Percentiles rank a stretch among this genome's conserved stretches.
Evolutionary conservation across 2,329 filamentous ascomycete species (phyloP).

Genomic region (Pestalotiopsis sp.): DNA sequence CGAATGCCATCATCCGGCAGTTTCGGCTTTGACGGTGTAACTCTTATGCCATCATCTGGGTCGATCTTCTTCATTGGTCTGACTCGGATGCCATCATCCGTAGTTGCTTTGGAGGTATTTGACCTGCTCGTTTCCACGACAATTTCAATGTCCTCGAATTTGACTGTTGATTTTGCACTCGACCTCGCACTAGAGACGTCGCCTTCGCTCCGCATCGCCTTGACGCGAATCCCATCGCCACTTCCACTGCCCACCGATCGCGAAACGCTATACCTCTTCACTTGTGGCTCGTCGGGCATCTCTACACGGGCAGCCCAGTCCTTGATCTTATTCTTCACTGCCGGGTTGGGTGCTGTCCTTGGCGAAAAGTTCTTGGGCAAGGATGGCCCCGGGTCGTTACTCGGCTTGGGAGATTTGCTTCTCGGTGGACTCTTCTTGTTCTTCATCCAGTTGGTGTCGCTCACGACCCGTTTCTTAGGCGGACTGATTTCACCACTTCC

Average conservation of each 20-base stretch:
- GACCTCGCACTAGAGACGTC: constrained; percentile 14
- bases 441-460: constrained; percentile 87
- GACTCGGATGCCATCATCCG: constrained; percentile 32
- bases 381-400: constrained; percentile 35
- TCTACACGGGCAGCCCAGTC: constrained; percentile 63
- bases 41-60: constrained; percentile 29
- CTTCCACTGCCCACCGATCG: constrained; percentile 38
- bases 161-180: constrained; percentile 19
- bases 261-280: constrained; percentile 38
- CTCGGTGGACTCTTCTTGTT: constrained; percentile 50
- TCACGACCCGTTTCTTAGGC: constrained; percentile 90
- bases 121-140: constrained; percentile 19
- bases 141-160: constrained; percentile 22
- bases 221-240: constrained; percentile 44
- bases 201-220: constrained; percentile 20
- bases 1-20: constrained; percentile 38
- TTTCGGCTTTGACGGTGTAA: constrained; percentile 21
- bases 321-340: constrained; percentile 60
- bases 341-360: constrained; percentile 54
- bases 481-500: constrained; percentile 52
- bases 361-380: constrained; percentile 62
- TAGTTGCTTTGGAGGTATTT: constrained; percentile 21
- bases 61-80: constrained; percentile 34
- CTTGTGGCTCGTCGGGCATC: constrained; percentile 40
- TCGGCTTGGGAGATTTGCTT: constrained; percentile 39